These are phyloP conservation scores for Fermentozyma sake DNA, from an alignment of 1,139 yeast genomes.

Conservation along the genomic window DNA sequence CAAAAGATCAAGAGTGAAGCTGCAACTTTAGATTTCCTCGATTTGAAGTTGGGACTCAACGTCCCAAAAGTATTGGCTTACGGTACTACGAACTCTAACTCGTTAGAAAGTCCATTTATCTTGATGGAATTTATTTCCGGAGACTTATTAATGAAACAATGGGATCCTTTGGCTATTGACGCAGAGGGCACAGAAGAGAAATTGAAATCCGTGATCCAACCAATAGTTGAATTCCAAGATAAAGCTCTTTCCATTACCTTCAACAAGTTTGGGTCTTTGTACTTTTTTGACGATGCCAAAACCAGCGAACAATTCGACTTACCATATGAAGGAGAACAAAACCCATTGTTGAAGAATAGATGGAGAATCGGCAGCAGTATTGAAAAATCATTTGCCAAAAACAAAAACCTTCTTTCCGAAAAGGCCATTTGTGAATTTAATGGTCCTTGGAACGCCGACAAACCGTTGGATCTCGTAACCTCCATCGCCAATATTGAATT, in stretches of 20 bases:
- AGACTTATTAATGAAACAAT: constrained; percentile 74
- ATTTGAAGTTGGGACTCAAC: constrained; percentile 45
- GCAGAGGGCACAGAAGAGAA: constrained; percentile 35
- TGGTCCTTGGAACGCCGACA: constrained; percentile 73
- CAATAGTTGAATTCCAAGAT: constrained; percentile 57
- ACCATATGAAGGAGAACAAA: constrained; percentile 66
- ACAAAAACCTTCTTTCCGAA: constrained; percentile 46
- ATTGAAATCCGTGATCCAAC: constrained; percentile 54
- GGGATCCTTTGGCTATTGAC: constrained; percentile 72
- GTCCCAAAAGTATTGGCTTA: constrained; percentile 79
- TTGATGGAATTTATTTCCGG: constrained; percentile 79
- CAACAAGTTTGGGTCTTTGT: constrained; percentile 76
- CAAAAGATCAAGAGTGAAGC: constrained; percentile 81
- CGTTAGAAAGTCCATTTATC: constrained; percentile 67
- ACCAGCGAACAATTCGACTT: constrained; percentile 33
- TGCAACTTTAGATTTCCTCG: constrained; percentile 83
- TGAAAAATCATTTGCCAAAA: constrained; percentile 74
- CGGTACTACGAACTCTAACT: constrained; percentile 58
- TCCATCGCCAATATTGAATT: constrained; percentile 66
- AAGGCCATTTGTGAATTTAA: constrained; percentile 41
- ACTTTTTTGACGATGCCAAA: constrained; percentile 61
- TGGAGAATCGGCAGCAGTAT: constrained; percentile 92
- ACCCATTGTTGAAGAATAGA: constrained; percentile 52
- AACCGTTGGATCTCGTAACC: constrained; percentile 56
- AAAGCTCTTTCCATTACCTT: constrained; percentile 51